These are phyloP conservation scores for Rickenella mellea DNA, from an alignment of 768 basidiomycete genomes.

Conservation along the genomic window DNA sequence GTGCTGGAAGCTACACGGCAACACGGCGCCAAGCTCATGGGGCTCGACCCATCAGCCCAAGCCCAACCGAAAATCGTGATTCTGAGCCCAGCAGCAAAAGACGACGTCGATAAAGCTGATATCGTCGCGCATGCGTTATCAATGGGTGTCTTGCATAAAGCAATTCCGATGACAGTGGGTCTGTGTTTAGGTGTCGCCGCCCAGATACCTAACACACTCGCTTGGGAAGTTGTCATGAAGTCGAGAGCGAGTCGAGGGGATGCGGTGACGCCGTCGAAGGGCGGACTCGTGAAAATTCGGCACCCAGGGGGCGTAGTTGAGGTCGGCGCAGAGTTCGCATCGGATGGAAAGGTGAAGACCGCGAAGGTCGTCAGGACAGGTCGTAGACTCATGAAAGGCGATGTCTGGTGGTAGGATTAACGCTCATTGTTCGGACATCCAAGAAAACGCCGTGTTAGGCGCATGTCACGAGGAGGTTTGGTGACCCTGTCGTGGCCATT, in stretches of 20 bases:
- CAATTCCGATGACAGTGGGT: constrained; percentile 66
- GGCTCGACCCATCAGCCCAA: constrained; percentile 49
- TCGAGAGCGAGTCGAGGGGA: constrained; percentile 15
- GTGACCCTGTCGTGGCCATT: too few relatives aligned
- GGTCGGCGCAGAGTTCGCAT: constrained; percentile 47
- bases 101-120: constrained; percentile 29
- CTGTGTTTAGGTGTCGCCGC: constrained; percentile 61
- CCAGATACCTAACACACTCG: constrained; percentile 41
- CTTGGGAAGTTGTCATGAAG: constrained; percentile 37
- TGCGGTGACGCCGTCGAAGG: constrained; percentile 5
- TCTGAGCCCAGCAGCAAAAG: constrained; percentile 24
- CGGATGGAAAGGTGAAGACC: constrained; percentile 37
- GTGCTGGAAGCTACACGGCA: constrained; percentile 46
- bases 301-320: constrained; percentile 64
- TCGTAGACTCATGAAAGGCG: constrained; percentile 60
- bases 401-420: constrained; percentile 63
- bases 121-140: constrained; percentile 52
- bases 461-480: too few relatives aligned
- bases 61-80: constrained; percentile 68
- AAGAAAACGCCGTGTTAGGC: too few relatives aligned
- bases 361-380: constrained; percentile 64
- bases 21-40: constrained; percentile 49
- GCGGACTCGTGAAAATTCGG: constrained; percentile 35
- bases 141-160: constrained; percentile 64
- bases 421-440: too few relatives aligned